phyloP scores from a whole-genome alignment of 192 early-diverging fungal species.

The Coemansia sp. region DNA sequence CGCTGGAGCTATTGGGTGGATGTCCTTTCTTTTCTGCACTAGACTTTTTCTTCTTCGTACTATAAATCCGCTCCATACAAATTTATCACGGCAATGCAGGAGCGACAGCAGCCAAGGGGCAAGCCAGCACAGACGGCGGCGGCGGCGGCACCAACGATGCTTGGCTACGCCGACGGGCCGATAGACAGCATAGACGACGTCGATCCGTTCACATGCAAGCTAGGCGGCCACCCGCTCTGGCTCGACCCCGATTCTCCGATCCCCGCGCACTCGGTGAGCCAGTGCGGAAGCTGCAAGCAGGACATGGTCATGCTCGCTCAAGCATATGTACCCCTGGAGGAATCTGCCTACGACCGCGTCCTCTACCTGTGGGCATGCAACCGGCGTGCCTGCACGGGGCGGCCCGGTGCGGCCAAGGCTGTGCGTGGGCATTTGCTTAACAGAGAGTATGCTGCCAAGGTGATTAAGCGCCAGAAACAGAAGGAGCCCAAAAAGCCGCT shows the following conservation, averaged over 20 bases:
- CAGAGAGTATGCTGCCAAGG: conserved; percentile 56
- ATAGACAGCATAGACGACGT: conserved; percentile 11
- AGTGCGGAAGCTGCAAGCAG: conserved; percentile 58
- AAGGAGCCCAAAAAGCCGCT: not conserved
- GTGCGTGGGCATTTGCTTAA: conserved; percentile 64
- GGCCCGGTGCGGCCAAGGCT: conserved; percentile 56
- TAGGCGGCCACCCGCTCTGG: conserved; percentile 36
- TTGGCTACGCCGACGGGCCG: conserved; percentile 35
- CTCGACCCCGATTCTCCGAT: conserved; percentile 26
- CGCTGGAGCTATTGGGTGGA: no score
- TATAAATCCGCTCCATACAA: no score
- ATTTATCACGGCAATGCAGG: no score
- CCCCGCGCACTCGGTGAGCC: conserved; percentile 2
- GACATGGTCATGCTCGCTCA: conserved; percentile 70
- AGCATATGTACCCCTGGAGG: conserved; percentile 67
- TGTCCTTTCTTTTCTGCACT: no score
- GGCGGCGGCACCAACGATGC: not conserved
- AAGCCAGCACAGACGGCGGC: no score
- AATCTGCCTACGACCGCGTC: conserved; percentile 66
- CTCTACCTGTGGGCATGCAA: conserved; percentile 83
- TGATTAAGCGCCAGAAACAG: conserved; percentile 30
- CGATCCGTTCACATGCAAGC: conserved; percentile 25
- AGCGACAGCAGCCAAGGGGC: no score
- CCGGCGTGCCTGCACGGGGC: conserved; percentile 65
- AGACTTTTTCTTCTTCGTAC: no score